Evolutionary conservation across 768 basidiomycete genomes (phyloP).

Genomic region (Xerocomus potaroensis): DNA sequence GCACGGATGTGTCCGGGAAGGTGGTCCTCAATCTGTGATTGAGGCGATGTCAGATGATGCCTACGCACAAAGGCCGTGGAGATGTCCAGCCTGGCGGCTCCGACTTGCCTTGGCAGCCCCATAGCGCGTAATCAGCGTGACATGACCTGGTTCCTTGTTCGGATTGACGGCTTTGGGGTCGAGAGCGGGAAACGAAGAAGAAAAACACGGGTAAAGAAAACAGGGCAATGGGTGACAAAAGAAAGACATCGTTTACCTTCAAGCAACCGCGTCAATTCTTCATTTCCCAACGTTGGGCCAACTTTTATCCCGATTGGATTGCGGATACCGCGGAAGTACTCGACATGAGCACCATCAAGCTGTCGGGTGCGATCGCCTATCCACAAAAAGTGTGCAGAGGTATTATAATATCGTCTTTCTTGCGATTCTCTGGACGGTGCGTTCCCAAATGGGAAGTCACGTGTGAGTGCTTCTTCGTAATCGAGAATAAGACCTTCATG

Average conservation of each 20-base stretch:
- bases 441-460: conserved; percentile 47
- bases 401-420: conserved; percentile 68
- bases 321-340: conserved; percentile 88
- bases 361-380: conserved; percentile 95
- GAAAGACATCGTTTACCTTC: conserved; percentile 47
- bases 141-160: conserved; percentile 70
- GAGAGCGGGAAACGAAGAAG: background rate
- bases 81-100: background rate
- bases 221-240: background rate
- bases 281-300: conserved; percentile 78
- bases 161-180: conserved; percentile 76
- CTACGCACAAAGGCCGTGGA: background rate
- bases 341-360: conserved; percentile 88
- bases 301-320: conserved; percentile 97
- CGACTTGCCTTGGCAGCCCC: conserved; percentile 73
- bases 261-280: conserved; percentile 73
- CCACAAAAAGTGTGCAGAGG: conserved; percentile 94
- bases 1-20: conserved; percentile 78
- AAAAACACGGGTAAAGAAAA: background rate
- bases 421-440: conserved; percentile 11
- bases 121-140: conserved; percentile 92
- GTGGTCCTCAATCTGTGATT: conserved; percentile 63
- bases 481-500: conserved; percentile 92
- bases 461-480: conserved; percentile 90
- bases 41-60: background rate